Evolutionary conservation across 352 stramenopile genomes (phyloP), one percentile per base, ranked within the genome.

Genomic region (Globisporangium orthogonon): DNA sequence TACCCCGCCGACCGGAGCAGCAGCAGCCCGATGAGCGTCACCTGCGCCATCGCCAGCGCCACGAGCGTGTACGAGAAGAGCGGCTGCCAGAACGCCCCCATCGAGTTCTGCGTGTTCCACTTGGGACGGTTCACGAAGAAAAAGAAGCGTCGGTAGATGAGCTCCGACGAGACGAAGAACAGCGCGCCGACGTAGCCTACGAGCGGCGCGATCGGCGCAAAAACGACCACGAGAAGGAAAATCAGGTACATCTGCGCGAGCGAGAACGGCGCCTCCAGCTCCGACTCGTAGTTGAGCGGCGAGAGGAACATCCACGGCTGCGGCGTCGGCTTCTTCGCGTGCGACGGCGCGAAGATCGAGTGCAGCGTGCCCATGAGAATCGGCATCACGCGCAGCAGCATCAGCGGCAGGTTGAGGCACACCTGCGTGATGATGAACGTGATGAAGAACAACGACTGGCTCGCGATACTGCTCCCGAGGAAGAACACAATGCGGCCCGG

Each of bases 391-490:
- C 82, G 78, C 17, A 91, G 71, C 63, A 87, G 61, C 41, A 84
- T 71, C 30, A 91, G 31, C 7, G 71, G 70, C 63, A 87, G 76
- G 41, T 78, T 69, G 13, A 91, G 66, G 58, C 75, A 83, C n/a
- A 75, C 69, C 60, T 88, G 82, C 40, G 78, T 75, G 58, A 92
- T 83, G 51, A 86, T 86, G 62, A 81, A 92, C 18, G 75, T 86
- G 56, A 88, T 80, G 59, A 92, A 92, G 54, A 88, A 81, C 64
- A 84, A 80, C n/a, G 77, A 87, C 61, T 92, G 82, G 54, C 78
- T 74, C 6, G 82, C 74, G 30, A 92, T 87, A 17, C 65, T 86
- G 60, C 74, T 81, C 30, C 82, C 79, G 18, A 92, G 61, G 39
- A 92, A 83, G 66, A 78, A 83, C 41, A 92, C 70, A 54, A 87